A percentile compares a stretch with the other conserved stretches of the same genome.
Evolutionary conservation across 495 filamentous ascomycete genomes (phyloP).

Genomic region (Penicillium pulvis): DNA sequence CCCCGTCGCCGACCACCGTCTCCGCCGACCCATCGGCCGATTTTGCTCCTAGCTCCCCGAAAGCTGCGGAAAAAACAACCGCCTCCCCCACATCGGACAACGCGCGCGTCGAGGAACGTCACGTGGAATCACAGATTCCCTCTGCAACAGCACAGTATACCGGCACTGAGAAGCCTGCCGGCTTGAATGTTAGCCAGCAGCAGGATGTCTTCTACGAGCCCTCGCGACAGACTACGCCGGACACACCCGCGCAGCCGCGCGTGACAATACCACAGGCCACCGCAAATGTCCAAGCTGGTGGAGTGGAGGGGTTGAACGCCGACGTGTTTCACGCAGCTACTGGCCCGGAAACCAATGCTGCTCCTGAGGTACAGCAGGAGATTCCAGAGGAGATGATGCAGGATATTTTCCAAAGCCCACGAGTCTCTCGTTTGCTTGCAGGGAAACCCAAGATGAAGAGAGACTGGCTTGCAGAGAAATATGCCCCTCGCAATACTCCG

Average conservation of each 20-base stretch:
- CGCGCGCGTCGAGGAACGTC: conserved; percentile 48
- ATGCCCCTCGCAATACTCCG: not conserved
- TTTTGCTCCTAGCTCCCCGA: conserved; percentile 4
- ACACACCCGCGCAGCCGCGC: conserved; percentile 57
- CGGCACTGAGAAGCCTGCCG: conserved; percentile 17
- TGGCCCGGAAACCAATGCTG: conserved; percentile 17
- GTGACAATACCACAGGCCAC: conserved; percentile 60
- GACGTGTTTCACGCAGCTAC: conserved; percentile 56
- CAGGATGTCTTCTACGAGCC: conserved; percentile 63
- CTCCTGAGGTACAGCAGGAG: conserved; percentile 38
- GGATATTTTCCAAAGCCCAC: conserved; percentile 62
- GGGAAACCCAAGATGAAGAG: conserved; percentile 26
- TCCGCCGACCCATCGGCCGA: conserved; percentile 22
- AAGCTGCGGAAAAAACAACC: conserved; percentile 12
- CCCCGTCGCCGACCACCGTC: conserved; percentile 23
- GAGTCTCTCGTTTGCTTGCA: conserved; percentile 57
- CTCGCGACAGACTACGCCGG: conserved; percentile 44
- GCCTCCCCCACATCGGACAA: conserved; percentile 34
- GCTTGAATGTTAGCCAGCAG: conserved; percentile 46
- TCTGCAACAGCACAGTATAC: conserved; percentile 35
- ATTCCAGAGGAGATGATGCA: conserved; percentile 59
- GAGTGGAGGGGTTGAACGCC: conserved; percentile 53
- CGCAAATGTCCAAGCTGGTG: conserved; percentile 44
- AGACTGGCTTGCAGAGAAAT: conserved; percentile 19
- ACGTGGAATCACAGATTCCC: conserved; percentile 60